Evolutionary conservation across 768 basidiomycete genomes (phyloP), one percentile per base, ranked within the genome.

Genomic region (Amanita fuliginea): DNA sequence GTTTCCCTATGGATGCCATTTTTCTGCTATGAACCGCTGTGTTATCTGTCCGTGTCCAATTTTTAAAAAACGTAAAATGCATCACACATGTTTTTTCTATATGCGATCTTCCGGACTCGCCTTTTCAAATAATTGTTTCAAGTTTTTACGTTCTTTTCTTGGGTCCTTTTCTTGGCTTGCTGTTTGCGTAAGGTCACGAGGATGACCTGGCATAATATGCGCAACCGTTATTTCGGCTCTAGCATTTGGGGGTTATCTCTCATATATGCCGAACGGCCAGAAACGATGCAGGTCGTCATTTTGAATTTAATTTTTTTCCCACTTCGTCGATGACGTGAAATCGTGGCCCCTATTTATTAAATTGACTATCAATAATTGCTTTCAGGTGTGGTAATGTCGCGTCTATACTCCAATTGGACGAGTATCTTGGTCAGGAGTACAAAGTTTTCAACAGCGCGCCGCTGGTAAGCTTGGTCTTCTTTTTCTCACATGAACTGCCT

Each of bases 361-460:
- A 39, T 42, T 50, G 26, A 24, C 42, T 50, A 32, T 34, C 49
- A 19, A 39, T 2, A 41, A 6, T 30, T 33, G 8, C n/a, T 41
- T 42, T 39, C 50, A 93, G 92, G 54, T 97, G 95, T 63, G 95
- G 95, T 14, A 96, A 97, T 63, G 88, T 95, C 19, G 93, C 94
- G 28, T 92, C 90, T 24, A 93, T 98, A 58, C 73, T 98, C 14
- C 86, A 95, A 62, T 73, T 99, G 46, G 93, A 98, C 64, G 96
- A 97, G 57, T 76, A 92, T 57, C 76, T 98, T 26, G 80, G 80
- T 22, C 93, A 96, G 63, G 89, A 93, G 63, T 99, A 97, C 69
- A 95, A 94, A 61, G 92, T 95, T 14, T 98, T 99, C 66, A 75
- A 80, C 36, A 88, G 91, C 59, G 95, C 95, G 5, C 81, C 90